Evolutionary conservation across 129 eudicot genomes (phyloP).

Genomic region (Mikania micrantha): DNA sequence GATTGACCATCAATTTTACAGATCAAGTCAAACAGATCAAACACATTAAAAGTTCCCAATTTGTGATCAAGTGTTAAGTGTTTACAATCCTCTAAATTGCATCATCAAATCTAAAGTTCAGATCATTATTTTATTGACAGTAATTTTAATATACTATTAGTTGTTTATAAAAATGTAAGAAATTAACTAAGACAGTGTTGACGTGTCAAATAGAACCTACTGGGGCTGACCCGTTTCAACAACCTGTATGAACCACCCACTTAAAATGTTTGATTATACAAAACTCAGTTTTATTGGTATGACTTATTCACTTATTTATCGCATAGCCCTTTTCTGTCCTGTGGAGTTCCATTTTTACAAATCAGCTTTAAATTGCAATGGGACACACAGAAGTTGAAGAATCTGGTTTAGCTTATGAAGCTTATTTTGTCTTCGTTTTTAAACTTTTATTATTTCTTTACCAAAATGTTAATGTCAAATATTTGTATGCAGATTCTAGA

Average conservation of each 20-base stretch:
- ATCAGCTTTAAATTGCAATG: not conserved
- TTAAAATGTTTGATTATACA: not conserved
- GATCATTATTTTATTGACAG: not conserved
- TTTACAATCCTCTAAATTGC: not conserved
- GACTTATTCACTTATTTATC: not conserved
- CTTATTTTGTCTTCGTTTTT: not conserved
- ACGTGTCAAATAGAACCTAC: not conserved
- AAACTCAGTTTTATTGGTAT: not conserved
- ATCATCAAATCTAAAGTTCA: not conserved
- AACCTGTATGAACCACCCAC: not conserved
- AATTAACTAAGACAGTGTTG: not conserved
- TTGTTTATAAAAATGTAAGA: not conserved
- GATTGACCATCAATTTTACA: too few species aligned
- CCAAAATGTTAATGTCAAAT: not conserved
- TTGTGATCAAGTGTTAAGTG: not conserved
- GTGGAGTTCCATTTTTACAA: not conserved
- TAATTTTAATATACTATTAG: not conserved
- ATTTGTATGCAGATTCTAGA: slow-evolving; percentile 71
- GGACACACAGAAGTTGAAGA: slow-evolving; percentile 3
- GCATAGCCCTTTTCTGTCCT: not conserved
- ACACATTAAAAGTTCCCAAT: not conserved
- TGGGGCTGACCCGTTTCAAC: not conserved
- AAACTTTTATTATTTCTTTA: not conserved
- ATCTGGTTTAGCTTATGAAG: not conserved
- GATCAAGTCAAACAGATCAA: not conserved